Percentiles rank a stretch among this genome's conserved stretches.
phyloP scores from a whole-genome alignment of 805 yeast genomes.

The Sugiyamaella mastotermitis region DNA sequence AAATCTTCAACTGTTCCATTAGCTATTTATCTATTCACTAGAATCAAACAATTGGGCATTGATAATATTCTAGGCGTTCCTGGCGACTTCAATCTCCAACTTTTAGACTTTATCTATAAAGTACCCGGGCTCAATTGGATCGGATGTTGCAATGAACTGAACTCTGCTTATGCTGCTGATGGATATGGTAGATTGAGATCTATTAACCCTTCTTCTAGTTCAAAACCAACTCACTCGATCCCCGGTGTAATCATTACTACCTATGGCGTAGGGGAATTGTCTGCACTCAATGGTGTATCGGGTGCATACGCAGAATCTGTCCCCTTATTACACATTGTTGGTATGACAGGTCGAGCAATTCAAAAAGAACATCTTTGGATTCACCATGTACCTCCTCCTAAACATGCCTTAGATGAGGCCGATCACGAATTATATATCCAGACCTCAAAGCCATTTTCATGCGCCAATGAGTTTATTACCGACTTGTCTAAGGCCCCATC shows the following conservation, averaged over 20 bases:
- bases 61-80: constrained; percentile 38
- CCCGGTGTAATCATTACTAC: constrained; percentile 69
- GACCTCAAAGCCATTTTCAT: constrained; percentile 52
- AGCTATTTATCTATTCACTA: constrained; percentile 29
- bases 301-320: constrained; percentile 80
- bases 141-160: constrained; percentile 84
- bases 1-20: constrained; percentile 16
- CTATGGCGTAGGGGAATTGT: constrained; percentile 84
- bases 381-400: constrained; percentile 35
- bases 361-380: constrained; percentile 31
- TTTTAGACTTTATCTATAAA: constrained; percentile 34
- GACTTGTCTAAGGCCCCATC: constrained; percentile 43
- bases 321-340: constrained; percentile 80
- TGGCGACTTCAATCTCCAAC: constrained; percentile 39
- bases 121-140: constrained; percentile 56
- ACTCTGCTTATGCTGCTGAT: constrained; percentile 86
- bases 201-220: not conserved
- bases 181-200: constrained; percentile 66
- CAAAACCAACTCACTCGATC: constrained; percentile 29
- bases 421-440: constrained; percentile 63
- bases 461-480: constrained; percentile 46
- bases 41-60: constrained; percentile 32
- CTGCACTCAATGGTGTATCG: constrained; percentile 75
- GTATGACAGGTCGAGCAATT: constrained; percentile 49
- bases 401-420: constrained; percentile 37